Base-by-base conservation (phyloP, 1,284 basidiomycete species). In the Boletus sp. region DNA sequence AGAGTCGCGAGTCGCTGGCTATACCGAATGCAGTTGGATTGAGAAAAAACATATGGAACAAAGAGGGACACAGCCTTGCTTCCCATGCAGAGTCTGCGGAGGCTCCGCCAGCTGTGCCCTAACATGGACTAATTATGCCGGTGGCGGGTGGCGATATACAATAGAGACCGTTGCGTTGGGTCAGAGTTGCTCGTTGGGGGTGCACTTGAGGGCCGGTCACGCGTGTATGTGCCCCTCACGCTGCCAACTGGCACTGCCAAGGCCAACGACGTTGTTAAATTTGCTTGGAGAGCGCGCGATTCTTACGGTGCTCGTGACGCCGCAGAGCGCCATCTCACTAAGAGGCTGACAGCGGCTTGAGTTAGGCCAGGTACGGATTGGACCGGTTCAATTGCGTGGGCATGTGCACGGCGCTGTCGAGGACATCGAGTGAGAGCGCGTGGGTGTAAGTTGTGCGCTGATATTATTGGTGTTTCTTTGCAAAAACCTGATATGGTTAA, bases 61-160 rank as follows among this genome's bases (percentile, higher is more conserved):
- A 51, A 53, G 58, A 42, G 48, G 58, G 51, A 43, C 64, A 69
- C 68, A 53, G 68, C 69, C 59, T 35, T 53, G 35, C 35, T 63
- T 59, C 48, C 59, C 59, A 47, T 59, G 51, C 42, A 20, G 39
- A 35, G 35, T 37, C 20, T 55, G 48, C 33, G 35, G 48, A 53
- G 35, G 31, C 13, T 15, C 24, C 39, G 49, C 49, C 48, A 27
- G 22, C 48, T 3, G 5, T 52, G 51, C 8, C 64, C 48, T 7
- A 53, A 65, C 15, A 4, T 8, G 66, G 60, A 44, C 50, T 73
- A 74, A 56, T 61, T 56, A 49, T 31, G 1, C 69, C 68, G 67
- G 73, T 72, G 70, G 73, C 71, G 69, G 59, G 70, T 71, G 72
- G 73, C 68, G 57, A 66, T 59, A 58, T 55, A 73, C 72, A 71